Conservation (phyloP, 176 grass and related monocot species). For the Alloteropsis semialata region DNA sequence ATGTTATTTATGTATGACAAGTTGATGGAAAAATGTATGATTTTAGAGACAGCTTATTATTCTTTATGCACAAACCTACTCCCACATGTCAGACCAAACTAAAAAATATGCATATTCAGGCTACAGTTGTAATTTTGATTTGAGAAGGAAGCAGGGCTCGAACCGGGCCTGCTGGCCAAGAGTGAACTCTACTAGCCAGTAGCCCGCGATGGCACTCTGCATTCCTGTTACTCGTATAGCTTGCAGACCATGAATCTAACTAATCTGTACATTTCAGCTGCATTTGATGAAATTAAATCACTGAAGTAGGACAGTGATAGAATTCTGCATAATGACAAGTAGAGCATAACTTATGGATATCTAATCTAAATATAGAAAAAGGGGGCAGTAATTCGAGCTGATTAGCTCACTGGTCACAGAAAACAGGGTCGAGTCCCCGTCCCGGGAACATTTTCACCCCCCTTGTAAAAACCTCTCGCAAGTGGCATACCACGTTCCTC, state of each 20-base stretch:
- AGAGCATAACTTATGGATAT: neutral
- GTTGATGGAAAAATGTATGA: conserved; percentile 10
- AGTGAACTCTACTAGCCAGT: no score
- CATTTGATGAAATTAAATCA: conserved; percentile 29
- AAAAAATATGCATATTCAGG: neutral
- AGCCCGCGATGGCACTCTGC: conserved; percentile 2
- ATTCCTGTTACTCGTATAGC: neutral
- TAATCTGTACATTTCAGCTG: neutral
- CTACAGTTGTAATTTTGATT: neutral
- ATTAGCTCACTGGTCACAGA: no score
- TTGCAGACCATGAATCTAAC: conserved; percentile 4
- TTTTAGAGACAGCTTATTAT: conserved; percentile 13
- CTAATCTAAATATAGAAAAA: neutral
- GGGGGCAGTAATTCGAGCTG: neutral
- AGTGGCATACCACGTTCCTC: no score
- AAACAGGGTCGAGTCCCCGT: no score
- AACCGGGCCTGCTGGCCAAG: no score
- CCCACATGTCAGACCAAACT: neutral
- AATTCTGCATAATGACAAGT: conserved; percentile 1
- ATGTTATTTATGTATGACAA: conserved; percentile 24
- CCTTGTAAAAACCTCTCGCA: no score
- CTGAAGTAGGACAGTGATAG: neutral
- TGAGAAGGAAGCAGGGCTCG: no score
- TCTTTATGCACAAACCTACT: neutral
- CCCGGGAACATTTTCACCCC: no score